Evolutionary conservation across 1,284 basidiomycete genomes (phyloP).

Genomic region (Boletus smithii): DNA sequence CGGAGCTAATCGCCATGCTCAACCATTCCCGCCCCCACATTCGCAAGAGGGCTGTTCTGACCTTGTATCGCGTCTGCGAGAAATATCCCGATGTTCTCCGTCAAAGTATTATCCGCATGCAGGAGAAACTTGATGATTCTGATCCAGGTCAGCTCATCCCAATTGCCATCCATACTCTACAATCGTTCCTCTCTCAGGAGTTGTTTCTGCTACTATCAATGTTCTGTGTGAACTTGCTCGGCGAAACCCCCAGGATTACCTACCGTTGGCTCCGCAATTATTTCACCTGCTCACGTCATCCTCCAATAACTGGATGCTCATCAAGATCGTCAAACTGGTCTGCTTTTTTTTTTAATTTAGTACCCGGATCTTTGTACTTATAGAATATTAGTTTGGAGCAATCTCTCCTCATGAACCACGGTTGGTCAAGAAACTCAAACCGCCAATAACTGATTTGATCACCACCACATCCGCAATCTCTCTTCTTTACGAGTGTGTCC

Average conservation of each 20-base stretch:
- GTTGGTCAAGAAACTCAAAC: conserved; percentile 89
- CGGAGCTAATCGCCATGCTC: conserved; percentile 85
- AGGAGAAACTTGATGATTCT: conserved; percentile 84
- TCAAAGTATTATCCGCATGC: conserved; percentile 67
- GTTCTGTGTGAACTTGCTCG: conserved; percentile 92
- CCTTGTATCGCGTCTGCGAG: conserved; percentile 74
- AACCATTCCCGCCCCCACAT: conserved; percentile 89
- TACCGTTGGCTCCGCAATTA: conserved; percentile 85
- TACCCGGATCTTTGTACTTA: conserved; percentile 4
- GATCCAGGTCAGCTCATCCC: conserved; percentile 59
- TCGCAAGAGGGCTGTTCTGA: conserved; percentile 85
- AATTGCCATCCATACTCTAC: background rate
- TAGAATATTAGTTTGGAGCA: conserved; percentile 72
- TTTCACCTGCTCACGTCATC: conserved; percentile 94
- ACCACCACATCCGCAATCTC: conserved; percentile 95
- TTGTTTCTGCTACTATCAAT: conserved; percentile 90
- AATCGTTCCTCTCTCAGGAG: conserved; percentile 49
- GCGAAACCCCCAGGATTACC: conserved; percentile 72
- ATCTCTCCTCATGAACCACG: conserved; percentile 90
- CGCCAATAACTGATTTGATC: conserved; percentile 92
- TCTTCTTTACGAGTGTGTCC: conserved; percentile 95
- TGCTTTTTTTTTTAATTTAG: conserved; percentile 19
- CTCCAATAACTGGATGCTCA: conserved; percentile 99
- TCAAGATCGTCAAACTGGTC: conserved; percentile 97
- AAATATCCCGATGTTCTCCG: conserved; percentile 76